Evolutionary conservation across 1,139 yeast genomes (phyloP), one percentile per base, ranked within the genome.

Genomic region (Geotrichum bryndzae): DNA sequence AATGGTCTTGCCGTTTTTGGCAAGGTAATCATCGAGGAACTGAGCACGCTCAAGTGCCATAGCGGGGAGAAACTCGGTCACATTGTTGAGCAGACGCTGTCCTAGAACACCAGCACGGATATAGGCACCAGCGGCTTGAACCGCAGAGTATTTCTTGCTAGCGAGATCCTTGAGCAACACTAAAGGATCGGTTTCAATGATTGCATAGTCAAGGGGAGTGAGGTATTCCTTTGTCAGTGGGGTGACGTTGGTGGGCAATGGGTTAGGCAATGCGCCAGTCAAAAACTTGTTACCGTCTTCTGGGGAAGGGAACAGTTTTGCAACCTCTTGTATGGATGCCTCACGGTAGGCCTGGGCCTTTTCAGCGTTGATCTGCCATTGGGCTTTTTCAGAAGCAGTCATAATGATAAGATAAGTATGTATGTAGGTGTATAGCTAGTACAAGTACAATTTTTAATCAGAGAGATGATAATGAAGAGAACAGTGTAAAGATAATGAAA

Each of bases 41-140:
- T 74, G 69, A 1, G 87, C 87, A 55, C 80, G 67, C 23, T 64
- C 70, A 4, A 71, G 61, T 7, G 76, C 77, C 53, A 69, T 67
- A 27, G 70, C 71, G 51, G 72, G 70, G 54, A 74, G 66, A 57
- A 74, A 66, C 60, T 73, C 76, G n/a, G 73, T 70, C 48, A 73
- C 65, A 57, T 76, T 72, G 63, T 73, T 73, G 53, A 83, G 79
- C 65, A 84, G 72, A 68, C 84, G 85, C 66, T 85, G 88, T 15
- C 84, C 82, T 59, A 84, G 74, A 0, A 85, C 81, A 2, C 87
- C 84, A 63, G 88, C 76, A 65, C 81, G 82, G 63, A 84, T 81
- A 68, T 79, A 82, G 7, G 88, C 87, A 65, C 70, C 67, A 0
- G 81, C 72, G 5, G 82, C 81, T 25, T 78, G 77, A 25, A 75